phyloP scores from a whole-genome alignment of 768 basidiomycete genomes.

The Gyrodon lividus region DNA sequence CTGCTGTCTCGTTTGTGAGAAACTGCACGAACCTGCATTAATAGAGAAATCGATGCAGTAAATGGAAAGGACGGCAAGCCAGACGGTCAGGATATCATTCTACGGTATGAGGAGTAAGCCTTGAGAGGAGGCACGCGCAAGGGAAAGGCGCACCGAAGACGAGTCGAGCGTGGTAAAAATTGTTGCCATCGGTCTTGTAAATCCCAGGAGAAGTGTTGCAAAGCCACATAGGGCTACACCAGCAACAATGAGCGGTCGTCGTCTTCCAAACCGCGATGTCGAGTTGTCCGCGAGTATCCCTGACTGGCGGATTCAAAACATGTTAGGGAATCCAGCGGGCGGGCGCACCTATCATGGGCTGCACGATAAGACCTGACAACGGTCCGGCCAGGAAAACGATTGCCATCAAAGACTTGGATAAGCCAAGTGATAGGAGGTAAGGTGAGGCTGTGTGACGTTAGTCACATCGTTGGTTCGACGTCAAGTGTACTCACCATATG shows the following conservation, averaged over 20 bases:
- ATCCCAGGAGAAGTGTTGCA: conserved; percentile 83
- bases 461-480: not conserved
- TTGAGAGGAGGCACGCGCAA: not conserved
- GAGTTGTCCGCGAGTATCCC: conserved; percentile 80
- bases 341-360: conserved; percentile 75
- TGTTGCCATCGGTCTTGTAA: conserved; percentile 65
- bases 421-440: conserved; percentile 84
- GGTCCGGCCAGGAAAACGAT: conserved; percentile 93
- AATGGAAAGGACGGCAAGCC: conserved; percentile 71
- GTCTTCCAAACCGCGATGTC: conserved; percentile 77
- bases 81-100: conserved; percentile 70
- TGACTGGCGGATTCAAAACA: conserved; percentile 10
- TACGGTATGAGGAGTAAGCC: conserved; percentile 19
- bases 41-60: conserved; percentile 68
- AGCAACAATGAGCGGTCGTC: conserved; percentile 81
- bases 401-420: conserved; percentile 84
- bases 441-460: conserved; percentile 57
- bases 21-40: conserved; percentile 43
- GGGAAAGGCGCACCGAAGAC: conserved; percentile 29
- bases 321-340: not conserved
- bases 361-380: conserved; percentile 84
- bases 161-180: conserved; percentile 39
- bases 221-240: conserved; percentile 64
- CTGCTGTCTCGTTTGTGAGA: not conserved
- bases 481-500: conserved; percentile 53